These are phyloP conservation scores for Zygosaccharomyces lentus DNA, from an alignment of 805 yeast species.

Conservation along the genomic window DNA sequence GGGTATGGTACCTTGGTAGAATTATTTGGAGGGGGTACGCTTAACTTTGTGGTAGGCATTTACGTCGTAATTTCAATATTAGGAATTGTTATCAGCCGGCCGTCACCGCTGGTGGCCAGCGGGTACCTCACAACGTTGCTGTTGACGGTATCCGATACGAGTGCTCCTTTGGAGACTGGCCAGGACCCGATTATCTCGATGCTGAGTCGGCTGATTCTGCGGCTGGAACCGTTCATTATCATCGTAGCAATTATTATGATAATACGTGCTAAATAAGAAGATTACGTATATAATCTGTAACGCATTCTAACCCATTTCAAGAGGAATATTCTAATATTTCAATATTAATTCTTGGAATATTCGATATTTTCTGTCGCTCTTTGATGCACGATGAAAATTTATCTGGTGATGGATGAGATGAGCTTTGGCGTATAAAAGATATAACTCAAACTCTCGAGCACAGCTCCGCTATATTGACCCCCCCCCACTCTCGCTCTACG, in stretches of 20 bases:
- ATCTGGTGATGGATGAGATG: constrained; percentile 1
- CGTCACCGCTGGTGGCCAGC: not conserved
- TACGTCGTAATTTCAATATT: not conserved
- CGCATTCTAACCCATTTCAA: too few relatives aligned
- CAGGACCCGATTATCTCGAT: not conserved
- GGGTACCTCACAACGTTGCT: not conserved
- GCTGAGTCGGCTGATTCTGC: not conserved
- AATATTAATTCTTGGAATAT: too few relatives aligned
- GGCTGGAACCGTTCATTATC: not conserved
- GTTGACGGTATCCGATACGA: not conserved
- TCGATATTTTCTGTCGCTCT: constrained; percentile 2
- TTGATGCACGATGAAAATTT: constrained; percentile 1
- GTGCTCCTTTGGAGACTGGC: not conserved
- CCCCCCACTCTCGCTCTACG: not conserved
- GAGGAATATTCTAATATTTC: not conserved
- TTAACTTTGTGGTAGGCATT: not conserved
- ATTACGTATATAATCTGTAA: too few relatives aligned
- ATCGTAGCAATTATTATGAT: not conserved
- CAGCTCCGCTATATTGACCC: too few relatives aligned
- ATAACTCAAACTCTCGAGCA: not conserved
- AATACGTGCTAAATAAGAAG: not conserved
- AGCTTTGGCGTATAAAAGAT: not conserved
- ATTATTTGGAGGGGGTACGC: not conserved
- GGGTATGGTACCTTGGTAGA: not conserved
- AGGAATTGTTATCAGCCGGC: constrained; percentile 1